Conservation (phyloP, 495 filamentous ascomycete species). For the Rhypophila decipiens region DNA sequence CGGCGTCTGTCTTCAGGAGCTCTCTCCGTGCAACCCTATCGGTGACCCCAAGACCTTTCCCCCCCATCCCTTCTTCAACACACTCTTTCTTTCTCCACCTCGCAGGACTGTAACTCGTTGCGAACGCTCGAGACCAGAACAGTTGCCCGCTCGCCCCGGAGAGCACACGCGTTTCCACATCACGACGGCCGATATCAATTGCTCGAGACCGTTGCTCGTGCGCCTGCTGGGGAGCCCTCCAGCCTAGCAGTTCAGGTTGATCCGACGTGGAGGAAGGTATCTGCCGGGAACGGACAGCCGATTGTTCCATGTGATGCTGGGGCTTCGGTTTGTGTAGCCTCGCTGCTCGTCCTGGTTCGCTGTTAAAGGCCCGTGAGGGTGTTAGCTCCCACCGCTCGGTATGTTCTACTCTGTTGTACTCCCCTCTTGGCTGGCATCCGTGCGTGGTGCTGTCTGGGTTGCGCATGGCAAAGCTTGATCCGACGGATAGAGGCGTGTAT, state of each 20-base stretch:
- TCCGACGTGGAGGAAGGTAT: conserved; percentile 33
- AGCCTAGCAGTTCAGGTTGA: conserved; percentile 24
- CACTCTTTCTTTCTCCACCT: conserved; percentile 21
- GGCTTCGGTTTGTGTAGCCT: conserved; percentile 42
- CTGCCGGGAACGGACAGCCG: conserved; percentile 37
- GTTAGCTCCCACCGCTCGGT: conserved; percentile 22
- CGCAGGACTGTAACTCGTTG: conserved; percentile 7
- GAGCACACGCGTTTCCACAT: conserved; percentile 6
- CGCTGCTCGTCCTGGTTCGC: conserved; percentile 34
- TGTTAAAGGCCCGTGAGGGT: conserved; percentile 17
- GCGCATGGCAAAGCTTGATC: conserved; percentile 8
- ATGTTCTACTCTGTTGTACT: conserved; percentile 19
- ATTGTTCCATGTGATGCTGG: conserved; percentile 45
- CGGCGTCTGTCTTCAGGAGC: conserved; percentile 28
- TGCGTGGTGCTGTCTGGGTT: conserved; percentile 2
- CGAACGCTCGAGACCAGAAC: conserved; percentile 5
- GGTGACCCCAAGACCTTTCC: conserved; percentile 22
- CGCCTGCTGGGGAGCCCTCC: conserved; percentile 19
- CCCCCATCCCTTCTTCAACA: conserved; percentile 24
- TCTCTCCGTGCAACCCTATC: conserved; percentile 22
- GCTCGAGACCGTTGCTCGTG: conserved; percentile 2
- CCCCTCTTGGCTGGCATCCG: conserved; percentile 1
- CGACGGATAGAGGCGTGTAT: conserved; percentile 10
- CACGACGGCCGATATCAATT: conserved; percentile 12
- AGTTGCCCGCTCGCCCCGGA: conserved; percentile 7